A percentile compares a stretch with the other conserved stretches of the same genome.
Conservation (phyloP, 352 stramenopile species). For the Pythium volutum region DNA sequence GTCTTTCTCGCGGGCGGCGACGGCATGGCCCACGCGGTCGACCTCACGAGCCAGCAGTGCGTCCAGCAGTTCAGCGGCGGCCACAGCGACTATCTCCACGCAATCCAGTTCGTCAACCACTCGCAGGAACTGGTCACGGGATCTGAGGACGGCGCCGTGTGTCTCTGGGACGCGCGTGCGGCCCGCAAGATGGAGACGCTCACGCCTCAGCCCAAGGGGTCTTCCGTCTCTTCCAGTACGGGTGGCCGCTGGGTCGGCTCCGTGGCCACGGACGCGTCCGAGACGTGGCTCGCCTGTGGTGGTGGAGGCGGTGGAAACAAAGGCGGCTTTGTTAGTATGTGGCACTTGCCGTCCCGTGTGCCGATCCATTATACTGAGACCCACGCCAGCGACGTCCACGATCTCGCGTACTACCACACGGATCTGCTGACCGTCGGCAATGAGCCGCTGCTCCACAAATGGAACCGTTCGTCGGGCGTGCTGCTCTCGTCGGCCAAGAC, state of each 20-base stretch:
- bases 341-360: conserved; percentile 72
- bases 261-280: conserved; percentile 63
- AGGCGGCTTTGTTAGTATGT: conserved; percentile 68
- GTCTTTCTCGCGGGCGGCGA: conserved; percentile 68
- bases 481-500: conserved; percentile 53
- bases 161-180: conserved; percentile 70
- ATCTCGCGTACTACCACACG: conserved; percentile 67
- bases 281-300: conserved; percentile 67
- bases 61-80: conserved; percentile 46
- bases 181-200: conserved; percentile 49
- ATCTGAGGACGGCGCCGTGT: conserved; percentile 68
- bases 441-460: conserved; percentile 61
- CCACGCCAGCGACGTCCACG: conserved; percentile 50
- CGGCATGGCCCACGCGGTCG: conserved; percentile 57
- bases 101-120: conserved; percentile 57
- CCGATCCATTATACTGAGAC: conserved; percentile 64
- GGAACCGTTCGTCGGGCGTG: conserved; percentile 68
- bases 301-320: conserved; percentile 44
- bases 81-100: conserved; percentile 65
- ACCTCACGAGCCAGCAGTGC: conserved; percentile 47
- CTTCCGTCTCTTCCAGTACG: neutral
- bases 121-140: conserved; percentile 69
- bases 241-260: conserved; percentile 47
- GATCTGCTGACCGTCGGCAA: conserved; percentile 73
- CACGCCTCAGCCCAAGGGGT: conserved; percentile 36